Percentiles rank a stretch among this genome's conserved stretches.
phyloP scores from a whole-genome alignment of 495 filamentous ascomycete genomes.

The Articulospora tetracladia region DNA sequence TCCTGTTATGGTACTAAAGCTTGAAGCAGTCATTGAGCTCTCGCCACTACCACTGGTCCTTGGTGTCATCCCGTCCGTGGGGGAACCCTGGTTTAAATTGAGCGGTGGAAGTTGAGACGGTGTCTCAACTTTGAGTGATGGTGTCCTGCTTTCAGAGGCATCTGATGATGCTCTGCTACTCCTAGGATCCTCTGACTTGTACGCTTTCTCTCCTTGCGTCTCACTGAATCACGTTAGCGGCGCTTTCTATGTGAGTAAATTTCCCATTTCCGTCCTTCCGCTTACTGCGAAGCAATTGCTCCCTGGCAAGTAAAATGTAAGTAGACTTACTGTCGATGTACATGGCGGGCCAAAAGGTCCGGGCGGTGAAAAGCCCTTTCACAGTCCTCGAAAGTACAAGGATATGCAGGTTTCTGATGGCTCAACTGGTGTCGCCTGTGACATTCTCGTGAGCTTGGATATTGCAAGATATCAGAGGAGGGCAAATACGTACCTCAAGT shows the following conservation, averaged over 20 bases:
- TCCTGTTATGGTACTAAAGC: constrained; percentile 10
- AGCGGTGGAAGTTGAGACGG: not conserved
- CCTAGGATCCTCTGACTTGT: constrained; percentile 18
- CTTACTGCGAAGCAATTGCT: not conserved
- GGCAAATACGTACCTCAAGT: constrained; percentile 56
- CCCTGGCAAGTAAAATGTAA: not conserved
- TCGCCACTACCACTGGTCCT: constrained; percentile 18
- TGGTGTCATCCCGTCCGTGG: constrained; percentile 12
- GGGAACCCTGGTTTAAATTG: constrained; percentile 8
- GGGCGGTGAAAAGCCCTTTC: constrained; percentile 61
- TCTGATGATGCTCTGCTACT: constrained; percentile 21
- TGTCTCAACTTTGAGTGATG: constrained; percentile 15
- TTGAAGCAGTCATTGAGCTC: constrained; percentile 16
- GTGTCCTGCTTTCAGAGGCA: constrained; percentile 20
- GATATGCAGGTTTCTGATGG: constrained; percentile 67
- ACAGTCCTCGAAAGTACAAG: constrained; percentile 63
- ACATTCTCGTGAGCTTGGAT: constrained; percentile 4
- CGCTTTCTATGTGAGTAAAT: not conserved
- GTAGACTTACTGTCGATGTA: constrained; percentile 71
- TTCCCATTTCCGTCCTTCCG: too few relatives aligned
- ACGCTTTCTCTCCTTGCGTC: constrained; percentile 23
- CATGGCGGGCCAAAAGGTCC: constrained; percentile 75
- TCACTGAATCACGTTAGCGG: constrained; percentile 14
- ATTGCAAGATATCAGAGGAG: not conserved
- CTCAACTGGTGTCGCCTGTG: constrained; percentile 80